Evolutionary conservation across 176 grass and related monocot species (phyloP), one percentile per base, ranked within the genome.

Genomic region (Musa itinerans): DNA sequence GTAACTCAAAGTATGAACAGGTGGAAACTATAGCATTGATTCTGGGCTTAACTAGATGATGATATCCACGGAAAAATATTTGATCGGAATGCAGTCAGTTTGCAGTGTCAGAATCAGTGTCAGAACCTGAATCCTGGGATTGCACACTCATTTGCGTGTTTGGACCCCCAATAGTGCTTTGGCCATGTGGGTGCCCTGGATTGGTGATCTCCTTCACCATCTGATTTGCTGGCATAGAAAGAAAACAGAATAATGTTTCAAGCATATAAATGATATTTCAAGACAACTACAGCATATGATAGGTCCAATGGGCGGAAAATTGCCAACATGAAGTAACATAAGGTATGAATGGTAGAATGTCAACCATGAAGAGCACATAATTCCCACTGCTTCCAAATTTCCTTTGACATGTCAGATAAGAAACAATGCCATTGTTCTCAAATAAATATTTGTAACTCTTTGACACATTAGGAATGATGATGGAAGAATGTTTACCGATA

Each of bases 141-240:
- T 59, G 54, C 43, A 3, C 17, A 22, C 69, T 53, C 9, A 52
- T 29, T 17, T 6, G 25, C 1, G 22, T 8, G 54, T 59, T 75
- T 48, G 19, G 14, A 11, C 23, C 73, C 13, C 1, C 13, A 29
- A 15, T 20, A 9, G 73, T 34, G 55, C 52, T 59, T 19, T 13
- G 23, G 23, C 23, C 54, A 12, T 48, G 2, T 2, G 25, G 73
- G 3, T 27, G 73, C 10, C 13, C 73, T 19, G 27, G 23, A 55
- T 61, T 22, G n/a, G 22, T 61, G 54, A 59, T 27, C 0, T 12
- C 73, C 25, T 59, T 75, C 54, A 75, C 15, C 23, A 75, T 29
- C 53, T 75, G 53, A 59, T 59, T 75, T 19, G 73, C 73, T 75
- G 73, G 73, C 17, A 26, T 43, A 43, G 34, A 24, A 8, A 26